Evolutionary conservation across 2,329 filamentous ascomycete species (phyloP), one percentile per base, ranked within the genome.

Genomic region (Penicillium sp.): DNA sequence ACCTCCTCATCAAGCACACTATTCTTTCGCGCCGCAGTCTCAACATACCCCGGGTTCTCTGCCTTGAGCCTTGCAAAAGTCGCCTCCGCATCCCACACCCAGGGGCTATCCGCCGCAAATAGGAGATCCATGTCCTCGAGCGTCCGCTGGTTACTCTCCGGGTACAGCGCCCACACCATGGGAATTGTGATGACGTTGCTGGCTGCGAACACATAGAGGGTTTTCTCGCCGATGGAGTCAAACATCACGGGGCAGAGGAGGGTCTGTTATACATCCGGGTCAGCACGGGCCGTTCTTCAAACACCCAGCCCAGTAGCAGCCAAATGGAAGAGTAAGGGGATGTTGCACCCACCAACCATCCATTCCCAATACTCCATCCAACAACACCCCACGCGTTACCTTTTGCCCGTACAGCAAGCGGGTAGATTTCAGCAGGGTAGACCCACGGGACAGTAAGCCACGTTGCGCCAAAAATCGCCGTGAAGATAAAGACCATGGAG

Each of bases 331-430:
- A 4, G 26, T 2, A 48, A 50, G 67, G 57, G 23, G n/a, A 7
- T 21, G 8, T 46, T 38, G 21, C 13, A 71, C 78, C 70, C 63
- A 81, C 78, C 65, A 85, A 74, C 87, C 88, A 90, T 17, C 89
- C 89, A 66, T 91, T 91, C 0, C 90, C 90, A 55, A 92, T 91
- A 15, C 83, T 86, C 90, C 90, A 93, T 0, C 90, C 90, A 0
- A 91, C 85, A 0, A 92, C 90, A 21, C 90, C 90, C 84, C 87
- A 92, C 0, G 90, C 89, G 63, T 92, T 92, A 6, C 90, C 90
- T 67, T 90, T 89, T 1, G 90, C 90, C 23, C 90, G 84, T 0
- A 91, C 84, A 63, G 89, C 84, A 0, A 91, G 76, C 0, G 90
- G 89, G 69, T 91, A 92, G 60, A 92, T 92, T 71, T 93, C 90